Conservation (phyloP, 2,329 filamentous ascomycete genomes). For the Apiospora malaysiana region DNA sequence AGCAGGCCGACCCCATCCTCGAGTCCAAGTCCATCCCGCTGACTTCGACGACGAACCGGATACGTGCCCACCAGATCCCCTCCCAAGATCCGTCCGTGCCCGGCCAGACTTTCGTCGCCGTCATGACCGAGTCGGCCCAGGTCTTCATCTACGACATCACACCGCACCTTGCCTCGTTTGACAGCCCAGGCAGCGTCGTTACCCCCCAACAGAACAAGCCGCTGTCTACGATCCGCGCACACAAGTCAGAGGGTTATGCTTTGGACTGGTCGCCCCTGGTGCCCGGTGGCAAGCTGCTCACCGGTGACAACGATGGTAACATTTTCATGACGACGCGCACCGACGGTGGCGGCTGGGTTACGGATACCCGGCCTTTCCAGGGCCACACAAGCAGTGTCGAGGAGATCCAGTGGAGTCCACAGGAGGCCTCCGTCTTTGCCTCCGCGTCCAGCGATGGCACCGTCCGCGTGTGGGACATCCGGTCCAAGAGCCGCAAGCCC, state of each 20-base stretch:
- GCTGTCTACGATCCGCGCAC: slow-evolving; percentile 83
- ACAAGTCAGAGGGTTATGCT: slow-evolving; percentile 93
- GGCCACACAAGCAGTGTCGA: slow-evolving; percentile 88
- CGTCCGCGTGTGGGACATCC: slow-evolving; percentile 93
- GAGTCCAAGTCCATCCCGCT: slow-evolving; percentile 91
- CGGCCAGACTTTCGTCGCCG: slow-evolving; percentile 84
- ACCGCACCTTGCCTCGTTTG: slow-evolving; percentile 86
- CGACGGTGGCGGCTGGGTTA: slow-evolving; percentile 87
- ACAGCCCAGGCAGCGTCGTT: slow-evolving; percentile 82
- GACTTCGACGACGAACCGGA: slow-evolving; percentile 88
- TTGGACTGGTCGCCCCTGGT: slow-evolving; percentile 93
- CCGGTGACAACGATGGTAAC: slow-evolving; percentile 87
- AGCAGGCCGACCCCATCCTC: slow-evolving; percentile 84
- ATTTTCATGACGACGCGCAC: slow-evolving; percentile 89
- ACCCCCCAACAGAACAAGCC: slow-evolving; percentile 87
- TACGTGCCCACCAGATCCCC: slow-evolving; percentile 83
- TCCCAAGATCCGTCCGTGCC: slow-evolving; percentile 72
- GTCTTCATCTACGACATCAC: slow-evolving; percentile 95
- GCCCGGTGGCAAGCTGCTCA: slow-evolving; percentile 83
- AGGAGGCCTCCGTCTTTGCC: slow-evolving; percentile 90
- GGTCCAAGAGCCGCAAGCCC: slow-evolving; percentile 87
- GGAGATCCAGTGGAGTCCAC: slow-evolving; percentile 96
- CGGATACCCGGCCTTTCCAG: slow-evolving; percentile 81
- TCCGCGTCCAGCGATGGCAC: slow-evolving; percentile 94
- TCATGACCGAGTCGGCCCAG: slow-evolving; percentile 89